Conservation (phyloP, 1,284 basidiomycete genomes). For the Ceratobasidium sp. region DNA sequence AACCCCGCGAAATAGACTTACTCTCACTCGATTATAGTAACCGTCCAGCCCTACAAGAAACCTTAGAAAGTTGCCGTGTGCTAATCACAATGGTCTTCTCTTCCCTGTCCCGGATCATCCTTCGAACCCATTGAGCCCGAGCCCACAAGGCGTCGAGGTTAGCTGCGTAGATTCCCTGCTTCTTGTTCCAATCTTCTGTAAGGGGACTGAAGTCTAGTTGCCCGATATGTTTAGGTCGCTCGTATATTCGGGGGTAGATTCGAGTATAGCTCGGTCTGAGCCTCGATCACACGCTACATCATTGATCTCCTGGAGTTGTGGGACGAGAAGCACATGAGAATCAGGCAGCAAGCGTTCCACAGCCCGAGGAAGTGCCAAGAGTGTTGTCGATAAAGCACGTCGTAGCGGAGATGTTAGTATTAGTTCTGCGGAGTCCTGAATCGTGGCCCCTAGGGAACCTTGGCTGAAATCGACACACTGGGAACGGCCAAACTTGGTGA, state of each 20-base stretch:
- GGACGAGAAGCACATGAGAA: conserved; percentile 16
- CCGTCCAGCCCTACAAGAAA: conserved; percentile 30
- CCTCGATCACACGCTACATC: conserved; percentile 32
- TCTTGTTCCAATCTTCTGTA: conserved; percentile 34
- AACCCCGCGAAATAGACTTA: neutral
- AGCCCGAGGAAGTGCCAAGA: conserved; percentile 17
- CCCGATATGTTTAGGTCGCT: conserved; percentile 10
- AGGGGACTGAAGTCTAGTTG: conserved; percentile 24
- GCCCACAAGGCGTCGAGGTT: conserved; percentile 12
- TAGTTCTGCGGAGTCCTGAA: conserved; percentile 23
- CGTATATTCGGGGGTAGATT: conserved; percentile 29
- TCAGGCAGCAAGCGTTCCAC: conserved; percentile 4
- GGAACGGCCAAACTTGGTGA: conserved; percentile 19
- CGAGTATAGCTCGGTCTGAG: conserved; percentile 17
- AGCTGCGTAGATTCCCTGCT: conserved; percentile 23
- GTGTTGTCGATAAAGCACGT: conserved; percentile 22
- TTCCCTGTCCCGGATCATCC: neutral
- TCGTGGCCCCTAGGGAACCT: neutral
- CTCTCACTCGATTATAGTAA: conserved; percentile 27
- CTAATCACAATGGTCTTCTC: conserved; percentile 27
- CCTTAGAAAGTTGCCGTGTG: conserved; percentile 27
- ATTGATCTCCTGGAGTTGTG: conserved; percentile 33
- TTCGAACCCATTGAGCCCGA: conserved; percentile 31
- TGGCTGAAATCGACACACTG: conserved; percentile 20
- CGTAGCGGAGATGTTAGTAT: conserved; percentile 26